Evolutionary conservation across 371 early-diverging fungal species (phyloP), one percentile per base, ranked within the genome.

Genomic region (Phascolomyces articulosus): DNA sequence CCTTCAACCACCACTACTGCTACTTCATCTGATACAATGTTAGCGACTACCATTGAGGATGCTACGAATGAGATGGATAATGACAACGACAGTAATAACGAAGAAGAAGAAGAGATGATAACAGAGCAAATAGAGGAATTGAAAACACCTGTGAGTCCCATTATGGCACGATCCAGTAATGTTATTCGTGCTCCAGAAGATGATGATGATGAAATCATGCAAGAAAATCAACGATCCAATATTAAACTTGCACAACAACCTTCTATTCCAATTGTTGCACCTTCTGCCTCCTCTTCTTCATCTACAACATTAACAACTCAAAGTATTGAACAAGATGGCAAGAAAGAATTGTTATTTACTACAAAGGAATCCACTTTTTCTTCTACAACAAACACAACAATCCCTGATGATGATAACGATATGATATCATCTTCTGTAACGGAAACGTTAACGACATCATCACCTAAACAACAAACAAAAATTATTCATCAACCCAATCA

Each of bases 1-100:
- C 10, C 67, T 34, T 54, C 63, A 66, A 31, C 55, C 6, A 59
- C 61, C 10, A 59, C 68, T 31, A 65, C 68, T 26, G 69, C 71
- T 16, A 58, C 60, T 16, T 67, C 64, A 9, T 31, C 18, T 27
- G 23, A 4, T 13, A 21, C 23, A 16, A 58, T 34, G 34, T 11
- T 11, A 34, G 6, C 34, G 11, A 34, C 11, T 9, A 34, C 11
- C 11, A 34, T 9, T 34, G 11, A 34, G 6, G 34, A 34, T 34
- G 11, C 1, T 34, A 34, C 34, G 11, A 34, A n/a, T n/a, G n/a
- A n/a, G n/a, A n/a, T n/a, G n/a, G n/a, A 58, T 23, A 21, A 48
- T 15, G 40, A 27, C 15, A 27, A 15, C 16, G 59, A 51, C 11
- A 53, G 18, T n/a, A 47, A 56, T 56, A 10, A 41, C 31, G 28